phyloP scores from a whole-genome alignment of 352 stramenopile species.

The Phytophthora brassicae region DNA sequence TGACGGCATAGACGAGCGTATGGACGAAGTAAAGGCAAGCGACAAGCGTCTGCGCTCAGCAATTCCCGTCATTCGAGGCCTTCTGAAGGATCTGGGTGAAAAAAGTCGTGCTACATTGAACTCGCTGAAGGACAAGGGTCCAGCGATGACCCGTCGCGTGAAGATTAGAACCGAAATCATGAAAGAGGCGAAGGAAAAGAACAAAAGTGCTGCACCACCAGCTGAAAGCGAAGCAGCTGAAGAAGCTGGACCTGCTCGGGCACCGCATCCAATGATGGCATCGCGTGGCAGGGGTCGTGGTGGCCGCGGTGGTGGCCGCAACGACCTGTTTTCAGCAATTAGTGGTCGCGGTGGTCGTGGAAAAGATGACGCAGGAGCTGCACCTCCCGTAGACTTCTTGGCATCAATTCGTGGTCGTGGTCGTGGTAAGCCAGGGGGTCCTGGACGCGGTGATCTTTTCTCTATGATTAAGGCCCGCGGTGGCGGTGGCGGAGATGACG shows the following conservation, averaged over 20 bases:
- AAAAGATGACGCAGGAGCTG: slow-evolving; percentile 40
- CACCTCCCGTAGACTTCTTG: slow-evolving; percentile 47
- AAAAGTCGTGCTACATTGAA: slow-evolving; percentile 57
- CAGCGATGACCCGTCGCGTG: slow-evolving; percentile 49
- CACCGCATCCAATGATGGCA: slow-evolving; percentile 59
- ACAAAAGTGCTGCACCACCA: slow-evolving; percentile 30
- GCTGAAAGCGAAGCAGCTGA: slow-evolving; percentile 49
- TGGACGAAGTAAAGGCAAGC: slow-evolving; percentile 81
- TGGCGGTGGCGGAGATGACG: slow-evolving; percentile 28
- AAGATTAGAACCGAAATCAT: slow-evolving; percentile 76
- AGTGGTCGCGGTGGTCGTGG: slow-evolving; percentile 47
- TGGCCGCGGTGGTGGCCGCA: slow-evolving; percentile 41
- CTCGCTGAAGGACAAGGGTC: slow-evolving; percentile 71
- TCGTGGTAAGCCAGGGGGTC: slow-evolving; percentile 43
- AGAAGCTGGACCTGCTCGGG: slow-evolving; percentile 30
- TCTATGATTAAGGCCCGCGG: slow-evolving; percentile 56
- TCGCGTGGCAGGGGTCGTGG: slow-evolving; percentile 32
- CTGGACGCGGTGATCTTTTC: slow-evolving; percentile 61
- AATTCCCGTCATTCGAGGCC: slow-evolving; percentile 56
- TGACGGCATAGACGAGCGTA: slow-evolving; percentile 76
- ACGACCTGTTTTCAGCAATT: slow-evolving; percentile 60
- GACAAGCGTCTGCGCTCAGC: slow-evolving; percentile 80
- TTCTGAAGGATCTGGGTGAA: slow-evolving; percentile 68
- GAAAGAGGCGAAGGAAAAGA: slow-evolving; percentile 89
- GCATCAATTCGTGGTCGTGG: slow-evolving; percentile 59